Percentiles rank a stretch among this genome's conserved stretches.
These are phyloP conservation scores for Cephalotrichum gorgonifer DNA, from an alignment of 2,329 filamentous ascomycete species.

Conservation along the genomic window DNA sequence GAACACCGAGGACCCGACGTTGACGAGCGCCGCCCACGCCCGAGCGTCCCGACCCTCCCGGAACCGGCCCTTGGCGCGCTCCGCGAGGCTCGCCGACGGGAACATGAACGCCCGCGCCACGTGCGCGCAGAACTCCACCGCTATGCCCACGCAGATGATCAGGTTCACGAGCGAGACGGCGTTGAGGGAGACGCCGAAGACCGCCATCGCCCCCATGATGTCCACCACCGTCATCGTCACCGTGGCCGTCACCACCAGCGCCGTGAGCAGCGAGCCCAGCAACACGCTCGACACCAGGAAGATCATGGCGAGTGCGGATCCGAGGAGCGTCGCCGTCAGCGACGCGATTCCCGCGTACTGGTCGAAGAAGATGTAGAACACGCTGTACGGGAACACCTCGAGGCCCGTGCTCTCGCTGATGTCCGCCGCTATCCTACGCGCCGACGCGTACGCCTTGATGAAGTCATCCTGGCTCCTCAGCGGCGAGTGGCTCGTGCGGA, in stretches of 20 bases:
- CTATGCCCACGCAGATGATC: constrained; percentile 93
- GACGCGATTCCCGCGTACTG: constrained; percentile 82
- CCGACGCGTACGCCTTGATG: constrained; percentile 80
- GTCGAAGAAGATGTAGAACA: constrained; percentile 99
- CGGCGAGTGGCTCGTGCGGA: constrained; percentile 82
- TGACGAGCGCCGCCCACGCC: constrained; percentile 87
- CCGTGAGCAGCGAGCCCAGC: constrained; percentile 75
- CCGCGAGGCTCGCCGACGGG: constrained; percentile 72
- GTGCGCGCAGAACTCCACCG: constrained; percentile 95
- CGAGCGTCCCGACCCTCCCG: constrained; percentile 66
- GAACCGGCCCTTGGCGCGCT: constrained; percentile 68
- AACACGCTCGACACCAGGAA: constrained; percentile 70
- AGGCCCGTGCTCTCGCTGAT: constrained; percentile 62
- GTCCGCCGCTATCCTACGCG: constrained; percentile 74
- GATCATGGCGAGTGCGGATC: constrained; percentile 76
- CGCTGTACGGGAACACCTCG: constrained; percentile 89
- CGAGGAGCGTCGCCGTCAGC: constrained; percentile 69
- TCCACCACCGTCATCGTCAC: constrained; percentile 91
- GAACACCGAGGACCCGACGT: constrained; percentile 90
- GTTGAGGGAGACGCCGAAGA: constrained; percentile 82
- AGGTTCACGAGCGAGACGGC: constrained; percentile 93
- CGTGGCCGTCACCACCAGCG: constrained; percentile 70
- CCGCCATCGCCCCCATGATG: constrained; percentile 89
- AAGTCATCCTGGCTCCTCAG: constrained; percentile 85
- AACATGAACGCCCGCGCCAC: constrained; percentile 95